Conservation (phyloP, 1,284 basidiomycete genomes). For the Phlebopus sp. region DNA sequence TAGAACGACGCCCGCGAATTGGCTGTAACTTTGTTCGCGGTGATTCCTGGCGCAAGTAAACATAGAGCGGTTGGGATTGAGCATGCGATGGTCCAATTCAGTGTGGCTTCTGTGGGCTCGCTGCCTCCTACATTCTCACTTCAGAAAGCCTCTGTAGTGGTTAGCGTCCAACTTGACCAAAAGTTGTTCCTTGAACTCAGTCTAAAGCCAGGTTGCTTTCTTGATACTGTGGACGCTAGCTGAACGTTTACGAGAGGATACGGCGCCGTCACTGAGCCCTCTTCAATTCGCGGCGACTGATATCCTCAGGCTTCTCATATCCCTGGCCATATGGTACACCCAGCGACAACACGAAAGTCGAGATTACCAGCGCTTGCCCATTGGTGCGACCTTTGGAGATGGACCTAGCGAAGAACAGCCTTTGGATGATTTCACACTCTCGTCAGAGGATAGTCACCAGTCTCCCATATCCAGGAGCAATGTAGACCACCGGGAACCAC, state of each 20-base stretch:
- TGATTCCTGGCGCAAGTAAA: neutral
- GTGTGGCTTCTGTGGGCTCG: neutral
- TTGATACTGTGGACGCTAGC: conserved; percentile 14
- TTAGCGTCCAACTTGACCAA: conserved; percentile 6
- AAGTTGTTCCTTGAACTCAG: neutral
- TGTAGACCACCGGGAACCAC: conserved; percentile 3
- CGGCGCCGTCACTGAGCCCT: conserved; percentile 2
- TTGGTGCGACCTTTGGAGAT: neutral
- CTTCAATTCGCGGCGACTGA: conserved; percentile 19
- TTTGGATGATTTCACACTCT: conserved; percentile 3
- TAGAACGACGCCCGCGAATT: no score
- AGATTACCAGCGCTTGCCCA: neutral
- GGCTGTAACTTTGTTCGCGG: neutral
- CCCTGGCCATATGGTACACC: conserved; percentile 13
- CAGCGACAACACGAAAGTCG: conserved; percentile 1
- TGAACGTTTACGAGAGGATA: conserved; percentile 8
- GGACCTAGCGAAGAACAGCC: conserved; percentile 5
- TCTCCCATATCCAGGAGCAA: conserved; percentile 2
- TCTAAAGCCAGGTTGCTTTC: conserved; percentile 14
- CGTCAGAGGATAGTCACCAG: conserved; percentile 8
- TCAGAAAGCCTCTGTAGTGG: conserved; percentile 5
- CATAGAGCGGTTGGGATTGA: no score
- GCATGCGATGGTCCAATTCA: conserved; percentile 3
- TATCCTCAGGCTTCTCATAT: conserved; percentile 16
- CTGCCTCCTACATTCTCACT: neutral